A percentile compares a stretch with the other conserved stretches of the same genome.
phyloP scores from a whole-genome alignment of 495 filamentous ascomycete genomes.

The Neurospora sp. region DNA sequence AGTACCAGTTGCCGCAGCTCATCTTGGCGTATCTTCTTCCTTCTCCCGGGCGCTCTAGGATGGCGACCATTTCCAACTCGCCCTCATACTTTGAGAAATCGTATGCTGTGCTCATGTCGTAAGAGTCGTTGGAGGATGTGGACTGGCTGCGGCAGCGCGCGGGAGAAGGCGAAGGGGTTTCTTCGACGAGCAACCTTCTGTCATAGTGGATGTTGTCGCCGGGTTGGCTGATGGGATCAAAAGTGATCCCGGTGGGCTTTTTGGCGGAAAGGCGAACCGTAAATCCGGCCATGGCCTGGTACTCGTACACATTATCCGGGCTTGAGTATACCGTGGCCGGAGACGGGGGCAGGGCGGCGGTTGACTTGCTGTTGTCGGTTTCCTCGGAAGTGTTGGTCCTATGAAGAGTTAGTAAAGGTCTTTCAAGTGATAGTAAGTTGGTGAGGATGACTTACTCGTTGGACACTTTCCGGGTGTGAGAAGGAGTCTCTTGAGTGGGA shows the following conservation, averaged over 20 bases:
- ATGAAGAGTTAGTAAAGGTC: background rate
- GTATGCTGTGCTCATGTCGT: background rate
- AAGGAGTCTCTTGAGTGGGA: too few relatives aligned
- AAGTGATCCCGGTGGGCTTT: rapidly evolving
- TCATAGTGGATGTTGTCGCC: background rate
- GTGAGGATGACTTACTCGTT: background rate
- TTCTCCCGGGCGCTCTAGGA: background rate
- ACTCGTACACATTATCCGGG: background rate
- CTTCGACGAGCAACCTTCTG: background rate
- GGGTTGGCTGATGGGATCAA: background rate
- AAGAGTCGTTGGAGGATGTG: rapidly evolving
- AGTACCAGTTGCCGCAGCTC: background rate
- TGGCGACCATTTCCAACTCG: rapidly evolving
- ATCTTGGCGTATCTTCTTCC: background rate
- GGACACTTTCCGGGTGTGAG: background rate
- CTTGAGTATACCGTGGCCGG: rapidly evolving
- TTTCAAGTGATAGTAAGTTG: background rate
- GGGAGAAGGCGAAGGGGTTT: background rate
- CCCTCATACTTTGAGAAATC: background rate
- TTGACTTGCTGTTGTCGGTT: background rate
- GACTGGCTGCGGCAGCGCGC: background rate
- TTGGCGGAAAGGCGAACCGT: background rate
- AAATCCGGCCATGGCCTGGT: background rate
- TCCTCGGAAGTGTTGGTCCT: background rate
- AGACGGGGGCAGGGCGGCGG: background rate